Conservation (phyloP, 495 filamentous ascomycete species). For the Pyrenula massariospora region DNA sequence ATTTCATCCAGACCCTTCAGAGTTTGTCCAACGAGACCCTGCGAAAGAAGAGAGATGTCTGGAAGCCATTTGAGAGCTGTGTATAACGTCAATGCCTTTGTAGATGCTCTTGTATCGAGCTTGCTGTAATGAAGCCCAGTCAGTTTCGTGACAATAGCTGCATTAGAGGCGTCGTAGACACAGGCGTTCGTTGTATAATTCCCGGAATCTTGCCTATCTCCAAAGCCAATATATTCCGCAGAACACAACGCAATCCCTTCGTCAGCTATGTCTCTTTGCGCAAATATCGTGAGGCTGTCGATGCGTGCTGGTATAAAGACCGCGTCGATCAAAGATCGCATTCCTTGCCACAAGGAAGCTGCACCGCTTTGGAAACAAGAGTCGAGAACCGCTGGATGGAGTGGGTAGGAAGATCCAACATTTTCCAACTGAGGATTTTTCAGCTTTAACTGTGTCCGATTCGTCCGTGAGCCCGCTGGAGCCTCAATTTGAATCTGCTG, state of each 20-base stretch:
- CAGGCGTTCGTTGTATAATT: slow-evolving; percentile 6
- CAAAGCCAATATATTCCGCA: not conserved
- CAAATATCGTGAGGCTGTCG: slow-evolving; percentile 3
- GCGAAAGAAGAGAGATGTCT: slow-evolving; percentile 15
- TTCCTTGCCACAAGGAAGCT: not conserved
- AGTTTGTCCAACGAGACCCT: slow-evolving; percentile 4
- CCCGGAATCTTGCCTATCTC: slow-evolving; percentile 6
- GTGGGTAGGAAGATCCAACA: slow-evolving; percentile 6
- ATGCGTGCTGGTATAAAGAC: slow-evolving; percentile 6
- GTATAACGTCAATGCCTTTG: slow-evolving; percentile 6
- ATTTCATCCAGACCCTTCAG: not conserved
- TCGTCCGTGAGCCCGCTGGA: not conserved
- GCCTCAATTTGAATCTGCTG: slow-evolving; percentile 4
- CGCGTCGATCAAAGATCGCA: slow-evolving; percentile 1
- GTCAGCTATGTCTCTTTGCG: not conserved
- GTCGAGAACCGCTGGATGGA: slow-evolving; percentile 10
- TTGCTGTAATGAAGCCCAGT: slow-evolving; percentile 10
- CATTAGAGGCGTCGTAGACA: slow-evolving; percentile 10
- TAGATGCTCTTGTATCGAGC: slow-evolving; percentile 1
- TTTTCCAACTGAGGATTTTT: slow-evolving; percentile 2
- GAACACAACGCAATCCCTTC: not conserved
- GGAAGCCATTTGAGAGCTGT: slow-evolving; percentile 14
- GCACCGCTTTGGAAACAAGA: slow-evolving; percentile 6
- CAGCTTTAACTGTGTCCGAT: slow-evolving; percentile 4
- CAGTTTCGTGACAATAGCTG: slow-evolving; percentile 9